These are phyloP conservation scores for Aspergillus biplanus DNA, from an alignment of 495 filamentous ascomycete genomes.

Conservation along the genomic window DNA sequence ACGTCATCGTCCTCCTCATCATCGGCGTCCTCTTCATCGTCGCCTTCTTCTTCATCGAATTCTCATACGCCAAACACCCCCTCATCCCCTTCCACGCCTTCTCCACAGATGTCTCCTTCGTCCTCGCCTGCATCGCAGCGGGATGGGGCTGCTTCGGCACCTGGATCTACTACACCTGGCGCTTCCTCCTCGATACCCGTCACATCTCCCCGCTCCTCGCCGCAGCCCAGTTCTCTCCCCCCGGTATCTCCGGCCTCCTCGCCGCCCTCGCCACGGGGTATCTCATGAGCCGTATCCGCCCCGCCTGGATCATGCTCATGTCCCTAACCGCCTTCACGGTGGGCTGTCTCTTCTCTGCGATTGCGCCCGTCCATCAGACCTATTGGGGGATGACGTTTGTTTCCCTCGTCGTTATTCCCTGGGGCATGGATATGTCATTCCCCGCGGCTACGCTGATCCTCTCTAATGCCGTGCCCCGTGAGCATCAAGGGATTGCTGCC, in stretches of 20 bases:
- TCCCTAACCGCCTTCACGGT: conserved; percentile 47
- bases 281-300: conserved; percentile 40
- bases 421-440: conserved; percentile 56
- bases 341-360: conserved; percentile 40
- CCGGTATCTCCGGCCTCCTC: conserved; percentile 38
- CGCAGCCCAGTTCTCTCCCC: conserved; percentile 41
- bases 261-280: conserved; percentile 49
- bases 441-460: conserved; percentile 42
- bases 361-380: conserved; percentile 40
- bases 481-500: conserved; percentile 55
- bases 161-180: conserved; percentile 52
- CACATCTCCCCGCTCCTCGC: conserved; percentile 39
- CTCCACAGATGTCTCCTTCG: conserved; percentile 42
- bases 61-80: conserved; percentile 38
- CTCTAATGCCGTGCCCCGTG: conserved; percentile 34
- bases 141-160: conserved; percentile 56
- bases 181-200: conserved; percentile 42
- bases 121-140: conserved; percentile 47
- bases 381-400: conserved; percentile 55
- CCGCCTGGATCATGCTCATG: conserved; percentile 54
- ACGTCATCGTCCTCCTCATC: conserved; percentile 51
- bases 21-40: conserved; percentile 44
- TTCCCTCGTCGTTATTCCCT: conserved; percentile 49
- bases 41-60: conserved; percentile 48
- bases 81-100: conserved; percentile 50